Conservation (phyloP, 371 early-diverging fungal genomes). For the Coemansia sp. region DNA sequence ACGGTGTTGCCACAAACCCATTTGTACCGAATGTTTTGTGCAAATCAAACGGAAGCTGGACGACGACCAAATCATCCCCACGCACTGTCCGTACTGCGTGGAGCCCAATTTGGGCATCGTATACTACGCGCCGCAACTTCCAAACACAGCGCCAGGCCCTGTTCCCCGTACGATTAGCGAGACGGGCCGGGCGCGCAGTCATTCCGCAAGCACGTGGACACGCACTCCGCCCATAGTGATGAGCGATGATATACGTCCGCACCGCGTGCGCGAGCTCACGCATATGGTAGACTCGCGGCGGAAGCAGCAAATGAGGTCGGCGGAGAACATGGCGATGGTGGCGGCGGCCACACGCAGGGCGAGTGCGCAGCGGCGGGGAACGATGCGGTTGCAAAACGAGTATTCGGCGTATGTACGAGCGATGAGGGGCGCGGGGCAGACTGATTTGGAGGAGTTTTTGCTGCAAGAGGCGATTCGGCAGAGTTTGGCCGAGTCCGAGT, state of each 20-base stretch:
- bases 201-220: conserved; percentile 37
- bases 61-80: conserved; percentile 55
- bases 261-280: conserved; percentile 47
- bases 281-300: conserved; percentile 52
- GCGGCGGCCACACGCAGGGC: conserved; percentile 52
- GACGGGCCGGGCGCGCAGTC: conserved; percentile 28
- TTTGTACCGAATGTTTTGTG: conserved; percentile 94
- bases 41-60: conserved; percentile 86
- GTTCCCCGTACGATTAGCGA: conserved; percentile 39
- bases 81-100: conserved; percentile 88
- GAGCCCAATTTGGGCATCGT: conserved; percentile 79
- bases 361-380: conserved; percentile 24
- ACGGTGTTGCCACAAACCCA: conserved; percentile 92
- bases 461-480: conserved; percentile 85
- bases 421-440: conserved; percentile 68
- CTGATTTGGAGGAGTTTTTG: conserved; percentile 86
- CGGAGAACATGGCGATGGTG: conserved; percentile 50
- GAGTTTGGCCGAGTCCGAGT: conserved; percentile 60
- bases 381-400: conserved; percentile 37
- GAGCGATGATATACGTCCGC: conserved; percentile 78
- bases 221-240: conserved; percentile 69
- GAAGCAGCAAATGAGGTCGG: conserved; percentile 49
- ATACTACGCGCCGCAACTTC: conserved; percentile 57
- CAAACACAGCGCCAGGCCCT: background rate
- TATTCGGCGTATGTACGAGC: conserved; percentile 61